Percentiles rank a stretch among this genome's conserved stretches.
These are phyloP conservation scores for Pestalotiopsis sp. DNA, from an alignment of 2,329 filamentous ascomycete genomes.

Conservation along the genomic window DNA sequence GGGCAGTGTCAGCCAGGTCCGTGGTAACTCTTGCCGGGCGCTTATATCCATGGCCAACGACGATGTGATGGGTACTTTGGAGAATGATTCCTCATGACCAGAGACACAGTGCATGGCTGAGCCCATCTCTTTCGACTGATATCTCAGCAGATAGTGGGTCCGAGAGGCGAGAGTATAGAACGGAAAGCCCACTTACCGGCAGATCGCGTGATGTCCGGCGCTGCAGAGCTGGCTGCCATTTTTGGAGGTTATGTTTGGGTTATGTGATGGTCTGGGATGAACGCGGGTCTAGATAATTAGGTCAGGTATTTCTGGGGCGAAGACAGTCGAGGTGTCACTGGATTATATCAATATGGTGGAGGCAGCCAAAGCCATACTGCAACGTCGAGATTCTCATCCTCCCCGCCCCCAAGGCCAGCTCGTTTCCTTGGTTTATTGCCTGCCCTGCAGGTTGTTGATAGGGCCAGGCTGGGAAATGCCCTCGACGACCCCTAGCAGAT, in stretches of 20 bases:
- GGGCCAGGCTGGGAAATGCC: not conserved
- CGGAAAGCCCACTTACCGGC: not conserved
- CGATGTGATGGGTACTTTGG: not conserved
- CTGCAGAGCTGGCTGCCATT: not conserved
- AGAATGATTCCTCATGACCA: not conserved
- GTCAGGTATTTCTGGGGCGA: not conserved
- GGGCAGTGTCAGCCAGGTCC: not conserved
- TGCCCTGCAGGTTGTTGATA: not conserved
- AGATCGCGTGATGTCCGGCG: not conserved
- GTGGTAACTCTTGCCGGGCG: not conserved
- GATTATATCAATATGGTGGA: constrained; percentile 2
- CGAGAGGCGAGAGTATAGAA: not conserved
- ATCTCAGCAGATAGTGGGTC: not conserved
- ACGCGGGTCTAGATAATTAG: not conserved
- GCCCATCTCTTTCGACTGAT: not conserved
- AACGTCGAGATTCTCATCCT: not conserved
- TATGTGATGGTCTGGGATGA: not conserved
- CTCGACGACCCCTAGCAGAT: not conserved
- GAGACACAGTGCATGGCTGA: not conserved
- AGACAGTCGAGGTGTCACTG: not conserved
- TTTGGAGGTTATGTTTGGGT: not conserved
- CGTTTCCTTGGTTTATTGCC: not conserved
- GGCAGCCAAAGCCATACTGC: not conserved
- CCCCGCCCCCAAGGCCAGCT: not conserved
- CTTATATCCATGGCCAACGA: not conserved